Evolutionary conservation across 2,329 filamentous ascomycete species (phyloP).

Genomic region (Westerdykella aurantiaca): DNA sequence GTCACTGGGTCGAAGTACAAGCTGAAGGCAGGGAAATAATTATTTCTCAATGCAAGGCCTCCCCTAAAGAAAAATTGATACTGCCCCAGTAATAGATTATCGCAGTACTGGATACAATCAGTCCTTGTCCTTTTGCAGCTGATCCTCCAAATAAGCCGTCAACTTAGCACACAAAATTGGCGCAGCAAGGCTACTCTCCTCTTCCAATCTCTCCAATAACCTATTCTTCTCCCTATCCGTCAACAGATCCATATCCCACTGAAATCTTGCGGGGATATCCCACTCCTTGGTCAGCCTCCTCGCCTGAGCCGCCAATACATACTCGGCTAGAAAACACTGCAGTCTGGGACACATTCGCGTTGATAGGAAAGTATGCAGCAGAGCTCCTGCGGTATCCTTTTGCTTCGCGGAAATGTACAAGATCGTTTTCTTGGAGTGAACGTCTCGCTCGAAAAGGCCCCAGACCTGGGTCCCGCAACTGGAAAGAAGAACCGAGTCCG

Average conservation of each 20-base stretch:
- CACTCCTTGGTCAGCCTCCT: slow-evolving; percentile 1
- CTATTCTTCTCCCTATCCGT: not conserved
- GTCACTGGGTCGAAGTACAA: slow-evolving; percentile 8
- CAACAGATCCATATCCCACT: not conserved
- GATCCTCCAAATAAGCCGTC: slow-evolving; percentile 1
- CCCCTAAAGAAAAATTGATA: too few relatives aligned
- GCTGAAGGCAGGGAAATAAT: too few relatives aligned
- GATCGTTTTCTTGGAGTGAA: not conserved
- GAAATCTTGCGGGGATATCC: not conserved
- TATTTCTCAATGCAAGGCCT: too few relatives aligned
- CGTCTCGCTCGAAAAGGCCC: not conserved
- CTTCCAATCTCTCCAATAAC: slow-evolving; percentile 34
- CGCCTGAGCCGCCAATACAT: slow-evolving; percentile 1
- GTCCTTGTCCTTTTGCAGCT: not conserved
- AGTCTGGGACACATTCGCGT: not conserved
- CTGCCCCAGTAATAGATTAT: too few relatives aligned
- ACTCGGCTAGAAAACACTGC: slow-evolving; percentile 3
- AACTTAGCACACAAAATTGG: slow-evolving; percentile 1
- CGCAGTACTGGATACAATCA: too few relatives aligned
- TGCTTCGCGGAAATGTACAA: not conserved
- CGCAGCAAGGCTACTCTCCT: slow-evolving; percentile 34
- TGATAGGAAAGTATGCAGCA: slow-evolving; percentile 1
- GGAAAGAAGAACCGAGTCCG: too few relatives aligned
- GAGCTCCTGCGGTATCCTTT: not conserved
- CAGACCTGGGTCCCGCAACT: not conserved